A percentile compares a stretch with the other conserved stretches of the same genome.
Evolutionary conservation across 2,329 filamentous ascomycete species (phyloP).

Genomic region (Grosmannia huntii): DNA sequence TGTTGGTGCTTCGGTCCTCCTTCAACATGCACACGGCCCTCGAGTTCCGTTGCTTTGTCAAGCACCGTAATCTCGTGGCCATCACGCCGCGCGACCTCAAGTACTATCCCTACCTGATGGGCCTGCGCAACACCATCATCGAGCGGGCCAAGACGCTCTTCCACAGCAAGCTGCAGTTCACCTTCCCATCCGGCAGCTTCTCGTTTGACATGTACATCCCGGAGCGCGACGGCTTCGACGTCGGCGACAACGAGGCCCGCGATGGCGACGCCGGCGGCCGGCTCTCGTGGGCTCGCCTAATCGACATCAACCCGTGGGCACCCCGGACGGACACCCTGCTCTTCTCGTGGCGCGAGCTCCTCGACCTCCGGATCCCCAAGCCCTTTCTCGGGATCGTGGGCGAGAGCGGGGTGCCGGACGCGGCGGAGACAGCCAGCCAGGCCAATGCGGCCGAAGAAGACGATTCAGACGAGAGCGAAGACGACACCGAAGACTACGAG

Average conservation of each 20-base stretch:
- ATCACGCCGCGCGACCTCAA: slow-evolving; percentile 85
- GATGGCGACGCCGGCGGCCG: slow-evolving; percentile 31
- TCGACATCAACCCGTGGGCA: slow-evolving; percentile 95
- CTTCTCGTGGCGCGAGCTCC: slow-evolving; percentile 80
- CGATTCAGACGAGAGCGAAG: slow-evolving; percentile 20
- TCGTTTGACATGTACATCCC: slow-evolving; percentile 90
- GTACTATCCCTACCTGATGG: slow-evolving; percentile 68
- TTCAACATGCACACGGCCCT: slow-evolving; percentile 80
- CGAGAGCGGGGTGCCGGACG: slow-evolving; percentile 13
- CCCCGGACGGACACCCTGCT: slow-evolving; percentile 75
- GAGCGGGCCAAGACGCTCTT: slow-evolving; percentile 68
- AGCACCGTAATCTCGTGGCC: slow-evolving; percentile 64
- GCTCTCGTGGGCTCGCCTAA: slow-evolving; percentile 65
- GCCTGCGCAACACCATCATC: slow-evolving; percentile 51
- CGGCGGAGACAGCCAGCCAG: slow-evolving; percentile 19
- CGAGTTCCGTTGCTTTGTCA: slow-evolving; percentile 93
- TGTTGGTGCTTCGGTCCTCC: slow-evolving; percentile 77
- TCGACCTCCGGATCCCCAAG: slow-evolving; percentile 53
- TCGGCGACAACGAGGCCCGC: slow-evolving; percentile 21
- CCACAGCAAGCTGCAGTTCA: slow-evolving; percentile 54
- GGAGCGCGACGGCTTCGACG: slow-evolving; percentile 37
- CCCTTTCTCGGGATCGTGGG: slow-evolving; percentile 37
- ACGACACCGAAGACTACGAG: slow-evolving; percentile 32
- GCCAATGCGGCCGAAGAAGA: slow-evolving; percentile 25
- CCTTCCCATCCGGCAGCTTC: slow-evolving; percentile 75